A percentile compares a stretch with the other conserved stretches of the same genome.
phyloP scores from a whole-genome alignment of 2,329 filamentous ascomycete genomes.

The Capronia epimyces region DNA sequence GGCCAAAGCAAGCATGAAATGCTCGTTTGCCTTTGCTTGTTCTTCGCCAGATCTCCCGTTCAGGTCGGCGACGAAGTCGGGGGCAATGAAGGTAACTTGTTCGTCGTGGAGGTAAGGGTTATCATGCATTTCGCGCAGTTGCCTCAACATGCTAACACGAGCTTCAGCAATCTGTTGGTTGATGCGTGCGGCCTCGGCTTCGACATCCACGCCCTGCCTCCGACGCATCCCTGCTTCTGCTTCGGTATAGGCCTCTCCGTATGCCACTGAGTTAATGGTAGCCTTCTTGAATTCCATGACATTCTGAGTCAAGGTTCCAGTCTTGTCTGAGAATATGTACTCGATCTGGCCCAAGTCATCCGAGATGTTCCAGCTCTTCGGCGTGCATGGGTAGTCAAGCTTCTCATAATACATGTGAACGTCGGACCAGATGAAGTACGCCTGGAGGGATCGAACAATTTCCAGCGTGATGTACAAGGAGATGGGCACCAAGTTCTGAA shows the following conservation, averaged over 20 bases:
- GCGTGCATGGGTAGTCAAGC: constrained; percentile 89
- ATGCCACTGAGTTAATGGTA: constrained; percentile 90
- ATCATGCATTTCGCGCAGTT: constrained; percentile 70
- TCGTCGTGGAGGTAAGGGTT: constrained; percentile 91
- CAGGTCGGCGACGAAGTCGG: constrained; percentile 80
- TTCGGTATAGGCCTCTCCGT: constrained; percentile 96
- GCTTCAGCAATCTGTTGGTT: constrained; percentile 72
- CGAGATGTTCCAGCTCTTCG: constrained; percentile 98
- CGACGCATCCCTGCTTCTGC: constrained; percentile 95
- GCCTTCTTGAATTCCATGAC: constrained; percentile 99
- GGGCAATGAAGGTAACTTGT: constrained; percentile 83
- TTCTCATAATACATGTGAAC: constrained; percentile 94
- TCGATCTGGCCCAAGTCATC: constrained; percentile 97
- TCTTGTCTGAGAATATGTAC: constrained; percentile 97
- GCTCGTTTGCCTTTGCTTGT: constrained; percentile 71
- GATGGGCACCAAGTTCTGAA: constrained; percentile 98
- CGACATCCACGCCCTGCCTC: constrained; percentile 78
- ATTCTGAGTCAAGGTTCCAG: constrained; percentile 82
- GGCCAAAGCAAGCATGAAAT: constrained; percentile 90
- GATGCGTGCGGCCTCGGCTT: constrained; percentile 68
- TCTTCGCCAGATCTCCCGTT: constrained; percentile 68
- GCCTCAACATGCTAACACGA: constrained; percentile 64
- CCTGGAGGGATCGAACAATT: constrained; percentile 87
- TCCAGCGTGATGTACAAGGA: constrained; percentile 96
- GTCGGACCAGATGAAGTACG: constrained; percentile 96